Conservation (phyloP, 148 eudicot genomes). For the Amaranthus palmeri region DNA sequence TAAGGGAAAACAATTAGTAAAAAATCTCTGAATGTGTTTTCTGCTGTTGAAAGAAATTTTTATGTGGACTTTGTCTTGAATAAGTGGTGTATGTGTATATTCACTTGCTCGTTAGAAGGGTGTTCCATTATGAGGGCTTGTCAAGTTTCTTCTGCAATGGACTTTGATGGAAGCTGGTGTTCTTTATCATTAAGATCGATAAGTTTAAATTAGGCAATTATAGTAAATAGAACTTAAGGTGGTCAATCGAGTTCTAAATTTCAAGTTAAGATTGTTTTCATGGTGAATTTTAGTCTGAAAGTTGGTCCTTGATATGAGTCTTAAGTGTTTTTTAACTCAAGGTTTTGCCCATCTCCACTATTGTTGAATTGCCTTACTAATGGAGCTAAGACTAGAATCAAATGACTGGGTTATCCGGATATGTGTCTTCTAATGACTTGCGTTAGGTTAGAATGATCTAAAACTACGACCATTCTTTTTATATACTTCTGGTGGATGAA, state of each 20-base stretch:
- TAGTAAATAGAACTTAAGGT: not conserved
- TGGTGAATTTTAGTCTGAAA: not conserved
- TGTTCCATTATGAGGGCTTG: not conserved
- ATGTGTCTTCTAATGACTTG: too few relatives aligned
- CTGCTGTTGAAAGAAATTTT: too few relatives aligned
- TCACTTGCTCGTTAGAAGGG: not conserved
- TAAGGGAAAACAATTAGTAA: not conserved
- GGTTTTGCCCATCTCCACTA: too few relatives aligned
- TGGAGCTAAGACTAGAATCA: too few relatives aligned
- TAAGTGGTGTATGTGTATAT: not conserved
- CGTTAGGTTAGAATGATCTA: too few relatives aligned
- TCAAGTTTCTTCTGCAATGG: not conserved
- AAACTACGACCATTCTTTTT: too few relatives aligned
- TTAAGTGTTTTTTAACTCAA: too few relatives aligned
- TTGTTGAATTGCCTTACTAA: too few relatives aligned
- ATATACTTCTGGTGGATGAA: too few relatives aligned
- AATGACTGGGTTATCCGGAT: too few relatives aligned
- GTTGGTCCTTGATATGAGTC: not conserved
- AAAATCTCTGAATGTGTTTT: not conserved
- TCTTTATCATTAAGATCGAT: not conserved
- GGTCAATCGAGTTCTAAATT: not conserved
- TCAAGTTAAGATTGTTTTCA: not conserved
- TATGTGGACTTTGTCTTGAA: too few relatives aligned
- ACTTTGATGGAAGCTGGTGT: not conserved
- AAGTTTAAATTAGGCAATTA: not conserved